Evolutionary conservation across 2,329 filamentous ascomycete species (phyloP).

Genomic region (Aspergillus sojae): DNA sequence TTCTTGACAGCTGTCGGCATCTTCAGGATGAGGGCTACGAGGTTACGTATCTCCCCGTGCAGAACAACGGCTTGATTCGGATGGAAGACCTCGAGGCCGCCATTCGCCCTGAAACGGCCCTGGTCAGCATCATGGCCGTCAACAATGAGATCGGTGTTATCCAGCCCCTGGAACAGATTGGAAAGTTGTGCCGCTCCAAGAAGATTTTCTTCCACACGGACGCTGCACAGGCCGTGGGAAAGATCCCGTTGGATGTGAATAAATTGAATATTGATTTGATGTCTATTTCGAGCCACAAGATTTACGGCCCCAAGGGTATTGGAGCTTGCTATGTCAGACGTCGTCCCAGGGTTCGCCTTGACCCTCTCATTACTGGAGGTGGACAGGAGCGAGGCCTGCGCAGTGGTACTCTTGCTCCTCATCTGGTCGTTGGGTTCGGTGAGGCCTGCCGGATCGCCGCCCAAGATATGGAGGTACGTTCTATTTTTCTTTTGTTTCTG

Average conservation of each 20-base stretch:
- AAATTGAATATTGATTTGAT: constrained; percentile 98
- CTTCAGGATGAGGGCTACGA: constrained; percentile 96
- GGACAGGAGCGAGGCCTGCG: constrained; percentile 93
- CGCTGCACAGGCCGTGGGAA: constrained; percentile 95
- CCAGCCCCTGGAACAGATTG: constrained; percentile 91
- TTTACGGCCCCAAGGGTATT: constrained; percentile 96
- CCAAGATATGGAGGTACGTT: constrained; percentile 84
- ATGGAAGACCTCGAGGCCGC: constrained; percentile 84
- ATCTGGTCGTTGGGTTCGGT: constrained; percentile 87
- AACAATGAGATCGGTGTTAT: constrained; percentile 99
- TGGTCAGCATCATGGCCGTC: constrained; percentile 98
- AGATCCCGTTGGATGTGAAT: constrained; percentile 95
- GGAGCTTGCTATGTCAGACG: constrained; percentile 95
- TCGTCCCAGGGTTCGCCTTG: constrained; percentile 87
- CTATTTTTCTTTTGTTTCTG: constrained; percentile 14
- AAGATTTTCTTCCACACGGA: constrained; percentile 99
- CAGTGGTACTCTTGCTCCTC: constrained; percentile 89
- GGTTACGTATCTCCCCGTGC: constrained; percentile 93
- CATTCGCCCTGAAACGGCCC: constrained; percentile 84
- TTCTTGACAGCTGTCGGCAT: constrained; percentile 94
- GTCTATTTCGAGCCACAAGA: constrained; percentile 98
- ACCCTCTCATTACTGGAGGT: constrained; percentile 94
- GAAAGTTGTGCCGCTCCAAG: constrained; percentile 83
- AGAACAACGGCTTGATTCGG: constrained; percentile 80
- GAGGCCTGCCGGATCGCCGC: constrained; percentile 92